These are phyloP conservation scores for Pseudopyricularia cyperi DNA, from an alignment of 2,329 filamentous ascomycete genomes.

Conservation along the genomic window DNA sequence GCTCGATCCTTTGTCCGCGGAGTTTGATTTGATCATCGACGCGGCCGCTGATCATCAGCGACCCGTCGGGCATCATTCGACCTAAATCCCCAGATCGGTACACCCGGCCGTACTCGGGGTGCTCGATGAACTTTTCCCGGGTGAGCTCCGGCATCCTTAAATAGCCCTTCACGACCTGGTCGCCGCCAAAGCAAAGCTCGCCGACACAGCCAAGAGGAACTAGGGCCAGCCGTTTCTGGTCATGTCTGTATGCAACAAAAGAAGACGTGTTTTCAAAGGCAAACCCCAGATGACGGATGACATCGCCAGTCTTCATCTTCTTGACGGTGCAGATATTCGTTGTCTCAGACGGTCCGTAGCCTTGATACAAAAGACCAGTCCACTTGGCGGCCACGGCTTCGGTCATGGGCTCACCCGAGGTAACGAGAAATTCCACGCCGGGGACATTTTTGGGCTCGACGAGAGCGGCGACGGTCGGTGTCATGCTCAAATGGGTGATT, in stretches of 20 bases:
- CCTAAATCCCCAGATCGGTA: constrained; percentile 79
- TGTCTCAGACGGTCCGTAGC: constrained; percentile 74
- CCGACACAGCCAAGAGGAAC: constrained; percentile 62
- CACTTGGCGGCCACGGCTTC: constrained; percentile 57
- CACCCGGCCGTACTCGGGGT: constrained; percentile 55
- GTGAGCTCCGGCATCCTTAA: constrained; percentile 53
- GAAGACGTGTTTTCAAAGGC: constrained; percentile 65
- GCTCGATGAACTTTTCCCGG: constrained; percentile 51
- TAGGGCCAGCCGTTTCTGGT: constrained; percentile 15
- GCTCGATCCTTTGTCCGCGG: constrained; percentile 66
- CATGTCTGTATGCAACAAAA: constrained; percentile 41
- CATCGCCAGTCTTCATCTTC: constrained; percentile 41
- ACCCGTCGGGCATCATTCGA: constrained; percentile 63
- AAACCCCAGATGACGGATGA: constrained; percentile 63
- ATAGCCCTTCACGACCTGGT: constrained; percentile 68
- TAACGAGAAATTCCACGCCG: constrained; percentile 60
- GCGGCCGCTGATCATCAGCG: constrained; percentile 59
- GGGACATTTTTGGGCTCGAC: constrained; percentile 57
- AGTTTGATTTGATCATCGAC: constrained; percentile 74
- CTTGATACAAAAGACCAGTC: constrained; percentile 61
- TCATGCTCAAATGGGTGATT: constrained; percentile 73
- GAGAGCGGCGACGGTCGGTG: constrained; percentile 72
- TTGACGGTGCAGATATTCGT: constrained; percentile 79
- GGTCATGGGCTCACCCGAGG: constrained; percentile 70
- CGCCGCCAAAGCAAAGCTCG: constrained; percentile 77